Percentiles rank a stretch among this genome's conserved stretches.
These are phyloP conservation scores for Mucor lusitanicus DNA, from an alignment of 371 early-diverging fungal genomes.

Conservation along the genomic window DNA sequence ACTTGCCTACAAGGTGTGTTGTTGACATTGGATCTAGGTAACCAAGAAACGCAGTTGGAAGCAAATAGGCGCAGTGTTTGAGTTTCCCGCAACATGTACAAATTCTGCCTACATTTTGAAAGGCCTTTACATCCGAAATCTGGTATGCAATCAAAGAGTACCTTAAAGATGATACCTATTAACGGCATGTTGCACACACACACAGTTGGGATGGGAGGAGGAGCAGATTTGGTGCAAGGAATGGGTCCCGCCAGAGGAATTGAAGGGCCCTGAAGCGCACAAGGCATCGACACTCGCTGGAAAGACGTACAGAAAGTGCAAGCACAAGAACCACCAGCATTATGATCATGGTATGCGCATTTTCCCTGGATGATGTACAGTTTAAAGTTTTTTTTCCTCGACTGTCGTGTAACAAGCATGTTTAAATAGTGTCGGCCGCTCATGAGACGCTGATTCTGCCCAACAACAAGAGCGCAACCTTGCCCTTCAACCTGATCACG, in stretches of 20 bases:
- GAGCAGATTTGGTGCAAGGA: slow-evolving; percentile 47
- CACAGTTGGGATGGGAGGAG: slow-evolving; percentile 53
- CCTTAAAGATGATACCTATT: neutral
- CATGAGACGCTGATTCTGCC: slow-evolving; percentile 15
- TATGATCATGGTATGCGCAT: neutral
- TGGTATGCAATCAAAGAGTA: slow-evolving; percentile 37
- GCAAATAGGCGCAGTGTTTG: slow-evolving; percentile 68
- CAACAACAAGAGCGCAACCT: neutral
- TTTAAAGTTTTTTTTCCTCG: neutral
- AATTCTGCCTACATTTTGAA: slow-evolving; percentile 83
- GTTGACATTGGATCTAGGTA: slow-evolving; percentile 56
- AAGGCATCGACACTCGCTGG: slow-evolving; percentile 47
- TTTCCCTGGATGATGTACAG: neutral
- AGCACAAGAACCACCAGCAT: slow-evolving; percentile 17
- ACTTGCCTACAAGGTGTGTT: neutral
- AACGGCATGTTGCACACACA: slow-evolving; percentile 3
- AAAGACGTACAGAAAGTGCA: slow-evolving; percentile 37
- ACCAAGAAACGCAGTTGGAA: slow-evolving; percentile 78
- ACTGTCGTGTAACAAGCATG: neutral
- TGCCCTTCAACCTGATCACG: slow-evolving; percentile 25
- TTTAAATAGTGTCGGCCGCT: neutral
- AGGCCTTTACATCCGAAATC: slow-evolving; percentile 67
- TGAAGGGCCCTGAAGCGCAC: slow-evolving; percentile 44
- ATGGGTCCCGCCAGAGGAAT: slow-evolving; percentile 50
- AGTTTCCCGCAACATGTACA: slow-evolving; percentile 80